phyloP scores from a whole-genome alignment of 345 rosid species.

The Raphanus sativus region DNA sequence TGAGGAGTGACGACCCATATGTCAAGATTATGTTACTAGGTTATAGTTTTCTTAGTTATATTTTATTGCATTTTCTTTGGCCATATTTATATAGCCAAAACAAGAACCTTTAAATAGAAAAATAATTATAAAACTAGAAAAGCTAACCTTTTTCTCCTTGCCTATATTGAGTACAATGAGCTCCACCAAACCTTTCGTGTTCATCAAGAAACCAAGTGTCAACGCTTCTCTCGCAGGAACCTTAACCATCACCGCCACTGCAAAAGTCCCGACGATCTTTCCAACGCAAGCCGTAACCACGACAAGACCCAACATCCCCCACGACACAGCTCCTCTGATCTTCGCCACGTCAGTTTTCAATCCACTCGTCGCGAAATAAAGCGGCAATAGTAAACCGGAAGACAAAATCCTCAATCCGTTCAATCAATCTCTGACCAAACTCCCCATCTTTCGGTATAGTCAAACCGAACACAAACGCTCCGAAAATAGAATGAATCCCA shows the following conservation, averaged over 20 bases:
- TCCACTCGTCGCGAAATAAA: conserved; percentile 88
- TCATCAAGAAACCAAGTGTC: conserved; percentile 81
- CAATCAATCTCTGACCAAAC: conserved; percentile 66
- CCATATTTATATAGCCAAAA: not conserved
- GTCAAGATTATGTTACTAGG: not conserved
- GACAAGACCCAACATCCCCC: conserved; percentile 74
- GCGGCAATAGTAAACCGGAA: conserved; percentile 78
- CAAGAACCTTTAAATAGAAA: not conserved
- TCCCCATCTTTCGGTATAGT: conserved; percentile 81
- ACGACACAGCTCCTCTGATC: conserved; percentile 57
- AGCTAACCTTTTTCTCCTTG: conserved; percentile 71
- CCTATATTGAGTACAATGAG: conserved; percentile 66
- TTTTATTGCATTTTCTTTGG: not conserved
- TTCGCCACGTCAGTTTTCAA: conserved; percentile 69
- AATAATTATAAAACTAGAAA: not conserved
- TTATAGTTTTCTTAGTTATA: not conserved
- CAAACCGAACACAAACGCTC: conserved; percentile 78
- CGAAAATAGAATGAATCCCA: conserved; percentile 83
- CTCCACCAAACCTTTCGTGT: conserved; percentile 64
- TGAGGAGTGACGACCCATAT: not conserved
- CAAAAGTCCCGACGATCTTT: conserved; percentile 73
- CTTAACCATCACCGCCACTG: conserved; percentile 62
- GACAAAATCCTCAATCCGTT: conserved; percentile 84
- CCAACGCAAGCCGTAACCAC: conserved; percentile 75
- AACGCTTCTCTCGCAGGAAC: conserved; percentile 76